These are phyloP conservation scores for Ramaria rubella DNA, from an alignment of 768 basidiomycete genomes.

Conservation along the genomic window DNA sequence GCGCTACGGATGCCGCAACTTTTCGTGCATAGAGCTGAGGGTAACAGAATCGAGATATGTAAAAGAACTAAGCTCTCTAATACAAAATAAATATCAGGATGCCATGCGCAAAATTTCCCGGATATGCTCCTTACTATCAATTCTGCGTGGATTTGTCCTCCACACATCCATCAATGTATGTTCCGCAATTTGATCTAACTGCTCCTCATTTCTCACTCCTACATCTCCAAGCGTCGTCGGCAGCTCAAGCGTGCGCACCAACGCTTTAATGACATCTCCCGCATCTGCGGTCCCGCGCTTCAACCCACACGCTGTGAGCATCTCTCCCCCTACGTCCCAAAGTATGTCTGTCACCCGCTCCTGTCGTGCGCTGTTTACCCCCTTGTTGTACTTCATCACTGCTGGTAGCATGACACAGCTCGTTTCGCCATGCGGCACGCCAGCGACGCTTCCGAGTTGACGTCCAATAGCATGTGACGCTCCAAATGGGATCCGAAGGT, in stretches of 20 bases:
- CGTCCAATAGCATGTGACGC: constrained; percentile 6
- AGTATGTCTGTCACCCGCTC: not conserved
- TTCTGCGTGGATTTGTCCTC: constrained; percentile 1
- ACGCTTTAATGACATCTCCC: constrained; percentile 1
- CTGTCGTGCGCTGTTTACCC: not conserved
- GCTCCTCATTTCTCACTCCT: not conserved
- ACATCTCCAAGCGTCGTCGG: constrained; percentile 6
- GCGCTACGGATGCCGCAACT: too few species aligned
- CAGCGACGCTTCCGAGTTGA: constrained; percentile 2
- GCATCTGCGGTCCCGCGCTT: not conserved
- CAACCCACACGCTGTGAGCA: not conserved
- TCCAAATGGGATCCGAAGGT: not conserved
- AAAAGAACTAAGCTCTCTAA: too few species aligned
- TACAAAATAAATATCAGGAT: not conserved
- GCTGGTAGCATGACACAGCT: constrained; percentile 4
- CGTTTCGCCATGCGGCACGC: constrained; percentile 1
- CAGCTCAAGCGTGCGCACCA: not conserved
- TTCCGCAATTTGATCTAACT: not conserved
- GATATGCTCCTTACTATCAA: not conserved
- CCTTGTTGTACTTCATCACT: constrained; percentile 4
- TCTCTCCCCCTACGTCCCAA: not conserved
- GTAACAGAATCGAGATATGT: too few species aligned
- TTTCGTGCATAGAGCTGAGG: too few species aligned
- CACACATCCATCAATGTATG: constrained; percentile 3
- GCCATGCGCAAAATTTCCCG: constrained; percentile 3